Evolutionary conservation across 2,329 filamentous ascomycete species (phyloP).

Genomic region (Monascus ruber): DNA sequence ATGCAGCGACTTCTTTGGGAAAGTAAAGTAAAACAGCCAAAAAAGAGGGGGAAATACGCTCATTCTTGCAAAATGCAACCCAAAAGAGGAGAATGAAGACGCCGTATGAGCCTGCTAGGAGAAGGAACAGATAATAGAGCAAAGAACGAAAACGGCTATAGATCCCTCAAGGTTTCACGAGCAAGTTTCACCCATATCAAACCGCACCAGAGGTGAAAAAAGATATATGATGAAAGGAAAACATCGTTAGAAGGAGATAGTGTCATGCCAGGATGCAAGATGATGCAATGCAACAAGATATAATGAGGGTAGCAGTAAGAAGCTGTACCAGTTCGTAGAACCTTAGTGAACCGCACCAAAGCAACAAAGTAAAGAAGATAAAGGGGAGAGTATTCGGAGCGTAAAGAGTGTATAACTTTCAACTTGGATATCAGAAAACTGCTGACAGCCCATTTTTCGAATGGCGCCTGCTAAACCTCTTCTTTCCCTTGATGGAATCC

Average conservation of each 20-base stretch:
- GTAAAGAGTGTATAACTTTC: neutral
- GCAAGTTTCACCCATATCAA: neutral
- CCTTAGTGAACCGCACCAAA: too few relatives aligned
- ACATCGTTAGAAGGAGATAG: too few relatives aligned
- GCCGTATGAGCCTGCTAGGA: neutral
- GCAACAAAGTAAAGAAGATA: too few relatives aligned
- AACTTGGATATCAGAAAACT: conserved; percentile 50
- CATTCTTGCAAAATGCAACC: conserved; percentile 14
- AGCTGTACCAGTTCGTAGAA: too few relatives aligned
- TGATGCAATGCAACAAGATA: too few relatives aligned
- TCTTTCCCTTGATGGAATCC: conserved; percentile 47
- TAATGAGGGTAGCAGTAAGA: too few relatives aligned
- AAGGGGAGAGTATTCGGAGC: too few relatives aligned
- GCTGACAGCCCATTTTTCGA: conserved; percentile 89
- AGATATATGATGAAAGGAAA: neutral
- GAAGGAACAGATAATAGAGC: conserved; percentile 1
- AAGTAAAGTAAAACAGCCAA: conserved; percentile 10
- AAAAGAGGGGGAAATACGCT: conserved; percentile 12
- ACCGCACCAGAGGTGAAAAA: neutral
- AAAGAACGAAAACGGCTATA: conserved; percentile 1
- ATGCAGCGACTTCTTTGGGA: conserved; percentile 13
- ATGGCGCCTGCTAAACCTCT: conserved; percentile 79
- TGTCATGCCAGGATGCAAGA: too few relatives aligned
- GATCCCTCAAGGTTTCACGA: neutral
- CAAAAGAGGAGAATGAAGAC: conserved; percentile 2